phyloP scores from a whole-genome alignment of 176 grass and related monocot genomes.

The Rhynchospora breviuscula region DNA sequence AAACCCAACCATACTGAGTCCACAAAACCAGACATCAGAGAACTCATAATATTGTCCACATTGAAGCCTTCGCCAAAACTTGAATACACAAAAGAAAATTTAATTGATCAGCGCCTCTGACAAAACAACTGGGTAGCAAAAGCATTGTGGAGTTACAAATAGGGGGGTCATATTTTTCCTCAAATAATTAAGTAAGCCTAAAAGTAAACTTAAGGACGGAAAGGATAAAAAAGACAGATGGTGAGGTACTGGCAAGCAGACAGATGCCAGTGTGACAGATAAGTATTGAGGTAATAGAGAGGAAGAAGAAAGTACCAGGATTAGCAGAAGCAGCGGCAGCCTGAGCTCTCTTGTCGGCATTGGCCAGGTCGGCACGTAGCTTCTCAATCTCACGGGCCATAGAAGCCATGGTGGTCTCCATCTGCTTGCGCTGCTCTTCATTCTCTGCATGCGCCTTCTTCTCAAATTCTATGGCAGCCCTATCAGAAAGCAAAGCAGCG shows the following conservation, averaged over 20 bases:
- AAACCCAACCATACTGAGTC: not conserved
- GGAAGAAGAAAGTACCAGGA: conserved; percentile 39
- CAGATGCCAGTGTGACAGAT: not conserved
- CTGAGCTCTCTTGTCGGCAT: conserved; percentile 52
- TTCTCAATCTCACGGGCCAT: conserved; percentile 82
- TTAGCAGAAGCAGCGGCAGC: conserved; percentile 47
- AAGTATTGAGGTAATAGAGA: not conserved
- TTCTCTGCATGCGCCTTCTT: conserved; percentile 95
- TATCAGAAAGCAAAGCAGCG: not conserved
- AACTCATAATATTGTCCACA: not conserved
- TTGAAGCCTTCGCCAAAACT: not conserved
- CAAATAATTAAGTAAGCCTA: too few relatives aligned
- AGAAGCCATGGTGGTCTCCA: conserved; percentile 69
- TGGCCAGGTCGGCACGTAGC: conserved; percentile 62
- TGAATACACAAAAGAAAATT: not conserved
- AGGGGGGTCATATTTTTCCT: too few relatives aligned
- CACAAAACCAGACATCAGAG: not conserved
- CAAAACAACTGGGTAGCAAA: too few relatives aligned
- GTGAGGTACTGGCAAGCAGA: too few relatives aligned
- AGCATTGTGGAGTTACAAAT: too few relatives aligned
- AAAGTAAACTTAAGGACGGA: too few relatives aligned
- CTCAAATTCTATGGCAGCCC: conserved; percentile 87
- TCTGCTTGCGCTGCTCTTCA: conserved; percentile 64
- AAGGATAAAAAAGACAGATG: too few relatives aligned
- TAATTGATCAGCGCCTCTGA: not conserved